Evolutionary conservation across 2,329 filamentous ascomycete species (phyloP).

Genomic region (Fusarium mexicanum): DNA sequence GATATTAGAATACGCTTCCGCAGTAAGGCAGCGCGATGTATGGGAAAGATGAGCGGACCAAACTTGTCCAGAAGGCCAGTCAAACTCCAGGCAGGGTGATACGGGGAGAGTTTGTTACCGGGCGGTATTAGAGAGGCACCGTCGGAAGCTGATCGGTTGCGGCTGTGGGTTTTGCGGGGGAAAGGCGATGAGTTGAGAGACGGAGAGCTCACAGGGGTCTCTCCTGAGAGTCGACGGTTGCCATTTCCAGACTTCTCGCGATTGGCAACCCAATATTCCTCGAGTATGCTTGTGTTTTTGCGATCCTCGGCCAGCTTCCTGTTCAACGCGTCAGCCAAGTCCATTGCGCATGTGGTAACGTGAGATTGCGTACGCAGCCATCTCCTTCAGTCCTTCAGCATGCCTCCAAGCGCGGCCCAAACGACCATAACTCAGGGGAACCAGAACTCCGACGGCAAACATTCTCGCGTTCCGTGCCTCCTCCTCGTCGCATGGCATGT

Average conservation of each 20-base stretch:
- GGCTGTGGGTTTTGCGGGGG: conserved; percentile 57
- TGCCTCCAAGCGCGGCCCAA: conserved; percentile 91
- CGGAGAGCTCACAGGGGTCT: conserved; percentile 64
- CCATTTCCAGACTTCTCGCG: conserved; percentile 51
- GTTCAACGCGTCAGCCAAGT: conserved; percentile 35
- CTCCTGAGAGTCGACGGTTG: conserved; percentile 49
- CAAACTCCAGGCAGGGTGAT: conserved; percentile 89
- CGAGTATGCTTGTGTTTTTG: conserved; percentile 70
- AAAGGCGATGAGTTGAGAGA: conserved; percentile 47
- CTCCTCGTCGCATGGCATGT: conserved; percentile 79
- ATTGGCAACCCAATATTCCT: conserved; percentile 80
- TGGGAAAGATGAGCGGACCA: conserved; percentile 89
- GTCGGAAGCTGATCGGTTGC: conserved; percentile 70
- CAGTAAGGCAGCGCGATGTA: conserved; percentile 86
- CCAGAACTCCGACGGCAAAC: conserved; percentile 89
- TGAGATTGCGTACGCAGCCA: conserved; percentile 69
- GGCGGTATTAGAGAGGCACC: conserved; percentile 66
- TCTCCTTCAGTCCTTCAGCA: conserved; percentile 76
- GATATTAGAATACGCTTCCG: conserved; percentile 90
- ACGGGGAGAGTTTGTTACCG: conserved; percentile 75
- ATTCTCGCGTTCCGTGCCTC: conserved; percentile 88
- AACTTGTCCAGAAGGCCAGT: conserved; percentile 81
- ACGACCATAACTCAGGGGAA: conserved; percentile 84
- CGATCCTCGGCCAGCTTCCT: conserved; percentile 72
- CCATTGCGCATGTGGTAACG: neutral